Conservation (phyloP, 2,329 filamentous ascomycete genomes). For the Phialophora chinensis region DNA sequence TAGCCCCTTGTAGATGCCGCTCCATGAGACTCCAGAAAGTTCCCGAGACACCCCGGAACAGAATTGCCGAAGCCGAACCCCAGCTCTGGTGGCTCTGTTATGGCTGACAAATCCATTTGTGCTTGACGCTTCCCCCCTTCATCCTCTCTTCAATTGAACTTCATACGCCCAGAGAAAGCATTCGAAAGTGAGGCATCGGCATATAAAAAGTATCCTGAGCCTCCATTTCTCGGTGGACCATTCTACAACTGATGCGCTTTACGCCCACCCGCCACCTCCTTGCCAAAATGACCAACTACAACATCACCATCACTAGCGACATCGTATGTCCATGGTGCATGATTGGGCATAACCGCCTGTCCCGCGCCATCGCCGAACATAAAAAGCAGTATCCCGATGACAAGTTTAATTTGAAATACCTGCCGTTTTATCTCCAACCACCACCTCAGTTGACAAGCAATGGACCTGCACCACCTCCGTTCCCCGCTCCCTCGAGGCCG, state of each 20-base stretch:
- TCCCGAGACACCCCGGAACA: not conserved
- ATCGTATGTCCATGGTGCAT: conserved; percentile 76
- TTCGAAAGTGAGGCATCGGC: not conserved
- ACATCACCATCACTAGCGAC: conserved; percentile 80
- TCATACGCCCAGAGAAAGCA: not conserved
- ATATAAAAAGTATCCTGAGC: not conserved
- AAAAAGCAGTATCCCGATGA: conserved; percentile 69
- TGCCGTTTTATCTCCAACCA: conserved; percentile 81
- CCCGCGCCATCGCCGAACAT: conserved; percentile 72
- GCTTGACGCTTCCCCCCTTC: not conserved
- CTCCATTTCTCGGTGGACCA: not conserved
- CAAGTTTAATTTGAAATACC: conserved; percentile 75
- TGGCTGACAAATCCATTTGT: conserved; percentile 5
- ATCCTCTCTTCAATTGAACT: not conserved
- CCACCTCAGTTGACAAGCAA: conserved; percentile 60
- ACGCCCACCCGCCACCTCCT: conserved; percentile 19
- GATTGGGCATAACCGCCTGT: conserved; percentile 76
- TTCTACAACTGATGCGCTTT: conserved; percentile 22
- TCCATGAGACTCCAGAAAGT: not conserved
- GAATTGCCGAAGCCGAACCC: conserved; percentile 1
- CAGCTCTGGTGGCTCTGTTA: not conserved
- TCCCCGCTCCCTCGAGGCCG: conserved; percentile 57
- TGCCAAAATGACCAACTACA: conserved; percentile 70
- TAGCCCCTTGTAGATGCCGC: not conserved
- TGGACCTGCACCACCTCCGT: conserved; percentile 61